Evolutionary conservation across 31 red algal genomes (phyloP).

Genomic region (Porphyra umbilicalis): DNA sequence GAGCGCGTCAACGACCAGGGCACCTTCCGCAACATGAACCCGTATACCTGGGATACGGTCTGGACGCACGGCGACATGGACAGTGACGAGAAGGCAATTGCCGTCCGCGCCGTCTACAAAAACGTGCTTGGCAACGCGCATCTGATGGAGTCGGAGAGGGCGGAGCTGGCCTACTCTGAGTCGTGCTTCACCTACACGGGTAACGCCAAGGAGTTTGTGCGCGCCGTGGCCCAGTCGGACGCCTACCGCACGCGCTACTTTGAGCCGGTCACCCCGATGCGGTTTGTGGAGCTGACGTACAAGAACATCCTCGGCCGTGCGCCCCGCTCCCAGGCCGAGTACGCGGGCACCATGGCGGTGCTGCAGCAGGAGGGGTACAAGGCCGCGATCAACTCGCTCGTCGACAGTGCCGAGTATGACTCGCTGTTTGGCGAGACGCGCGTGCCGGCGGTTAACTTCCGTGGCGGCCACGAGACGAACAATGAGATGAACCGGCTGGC

Average conservation of each 20-base stretch:
- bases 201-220: conserved; percentile 51
- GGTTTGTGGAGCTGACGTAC: conserved; percentile 70
- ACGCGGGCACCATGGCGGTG: conserved; percentile 29
- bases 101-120: conserved; percentile 31
- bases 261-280: conserved; percentile 46
- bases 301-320: conserved; percentile 59
- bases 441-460: conserved; percentile 49
- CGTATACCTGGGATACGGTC: conserved; percentile 44
- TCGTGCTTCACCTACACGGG: conserved; percentile 27
- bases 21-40: conserved; percentile 72
- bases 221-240: conserved; percentile 46
- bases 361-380: conserved; percentile 45
- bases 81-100: not conserved
- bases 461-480: conserved; percentile 33
- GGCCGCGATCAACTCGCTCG: conserved; percentile 40
- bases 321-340: conserved; percentile 25
- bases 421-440: conserved; percentile 28
- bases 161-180: conserved; percentile 34
- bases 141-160: conserved; percentile 53
- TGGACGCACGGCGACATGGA: conserved; percentile 25
- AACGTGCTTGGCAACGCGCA: conserved; percentile 76
- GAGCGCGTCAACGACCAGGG: conserved; percentile 55
- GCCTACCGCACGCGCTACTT: conserved; percentile 47
- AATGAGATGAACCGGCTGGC: conserved; percentile 41
- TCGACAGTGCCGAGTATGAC: conserved; percentile 41